Evolutionary conservation across 805 yeast genomes (phyloP), one percentile per base, ranked within the genome.

Genomic region (Saturnispora galanensis): DNA sequence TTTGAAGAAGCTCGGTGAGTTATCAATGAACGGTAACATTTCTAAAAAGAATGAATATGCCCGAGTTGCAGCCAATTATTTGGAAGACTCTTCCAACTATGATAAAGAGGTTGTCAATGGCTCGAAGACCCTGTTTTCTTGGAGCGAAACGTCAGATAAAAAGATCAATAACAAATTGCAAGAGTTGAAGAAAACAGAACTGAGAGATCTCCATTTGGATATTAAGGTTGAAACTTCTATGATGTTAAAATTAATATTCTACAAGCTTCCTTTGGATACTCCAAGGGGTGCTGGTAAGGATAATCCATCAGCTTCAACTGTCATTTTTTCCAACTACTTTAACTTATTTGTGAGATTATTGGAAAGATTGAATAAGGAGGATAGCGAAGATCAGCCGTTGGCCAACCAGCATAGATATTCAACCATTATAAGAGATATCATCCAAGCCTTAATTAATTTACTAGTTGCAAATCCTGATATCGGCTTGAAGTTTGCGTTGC

Each of bases 401-500:
- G 51, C 59, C 6, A 47, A 50, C 17, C 68, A 66, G 52, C 83
- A 81, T 55, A 80, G 82, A 54, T 65, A 76, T 10, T 67, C 73
- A 18, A 60, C 65, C 8, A 68, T 86, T 29, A 71, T 78, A 15
- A 84, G 81, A 15, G 77, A 79, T 59, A 76, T 81, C 10, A 75
- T 85, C 44, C 64, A 68, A 17, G 77, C 84, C 16, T 66, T 86
- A 41, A 77, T 88, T 2, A 83, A 83, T 51, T 60, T 87, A 42
- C 67, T 87, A 38, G 79, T 76, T 52, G 72, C 85, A 4, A 87
- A 87, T 54, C 77, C 81, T 6, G 87, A 81, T 44, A 79, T 84
- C 18, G 95, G 95, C 7, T 65, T 87, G 53, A 77, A 77, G 42
- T 77, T 76, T 58, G 87, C 89, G 2, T 59, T 86, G 12, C 88